Conservation (phyloP, 2,329 filamentous ascomycete species). For the Sporothrix dimorphospora region DNA sequence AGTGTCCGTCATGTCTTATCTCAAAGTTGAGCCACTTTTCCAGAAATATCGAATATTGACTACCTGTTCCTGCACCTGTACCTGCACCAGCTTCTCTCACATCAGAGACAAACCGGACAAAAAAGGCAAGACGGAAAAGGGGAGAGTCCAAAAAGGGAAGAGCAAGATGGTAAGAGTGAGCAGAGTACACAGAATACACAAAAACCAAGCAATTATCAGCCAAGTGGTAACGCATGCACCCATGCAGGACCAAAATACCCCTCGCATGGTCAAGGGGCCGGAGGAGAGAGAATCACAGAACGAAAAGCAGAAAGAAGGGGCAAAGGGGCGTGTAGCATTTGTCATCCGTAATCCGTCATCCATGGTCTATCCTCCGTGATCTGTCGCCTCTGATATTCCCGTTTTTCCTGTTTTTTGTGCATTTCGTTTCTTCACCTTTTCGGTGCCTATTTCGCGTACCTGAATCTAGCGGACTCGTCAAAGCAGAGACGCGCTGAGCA, state of each 20-base stretch:
- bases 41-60: not conserved
- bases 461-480: slow-evolving; percentile 16
- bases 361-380: not conserved
- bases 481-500: slow-evolving; percentile 1
- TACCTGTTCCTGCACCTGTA: not conserved
- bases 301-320: not conserved
- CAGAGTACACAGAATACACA: not conserved
- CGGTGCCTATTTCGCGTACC: not conserved
- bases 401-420: not conserved
- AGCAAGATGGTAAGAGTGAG: not conserved
- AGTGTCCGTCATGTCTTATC: not conserved
- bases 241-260: slow-evolving; percentile 12
- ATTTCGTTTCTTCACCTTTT: not conserved
- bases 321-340: not conserved
- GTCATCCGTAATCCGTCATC: slow-evolving; percentile 12
- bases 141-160: not conserved
- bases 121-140: slow-evolving; percentile 1
- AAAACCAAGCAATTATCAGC: slow-evolving; percentile 13
- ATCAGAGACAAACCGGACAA: not conserved
- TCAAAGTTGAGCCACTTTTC: not conserved
- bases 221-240: not conserved
- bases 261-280: slow-evolving; percentile 6
- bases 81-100: not conserved
- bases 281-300: not conserved
- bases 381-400: not conserved